Conservation (phyloP, 2,329 filamentous ascomycete genomes). For the Capronia epimyces region DNA sequence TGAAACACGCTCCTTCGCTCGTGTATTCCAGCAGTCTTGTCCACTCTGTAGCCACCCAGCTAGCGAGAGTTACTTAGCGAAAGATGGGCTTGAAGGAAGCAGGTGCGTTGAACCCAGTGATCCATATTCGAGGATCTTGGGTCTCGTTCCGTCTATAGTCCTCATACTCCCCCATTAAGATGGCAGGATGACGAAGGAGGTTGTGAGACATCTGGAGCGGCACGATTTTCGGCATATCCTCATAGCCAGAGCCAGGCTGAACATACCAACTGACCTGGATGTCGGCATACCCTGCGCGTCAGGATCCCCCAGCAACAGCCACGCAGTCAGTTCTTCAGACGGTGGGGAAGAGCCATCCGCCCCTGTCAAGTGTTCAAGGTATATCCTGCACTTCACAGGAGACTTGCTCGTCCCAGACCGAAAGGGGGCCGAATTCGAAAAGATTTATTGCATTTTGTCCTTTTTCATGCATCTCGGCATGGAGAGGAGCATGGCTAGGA, state of each 20-base stretch:
- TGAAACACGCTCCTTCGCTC: not conserved
- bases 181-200: not conserved
- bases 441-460: no score
- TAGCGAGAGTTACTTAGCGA: constrained; percentile 1
- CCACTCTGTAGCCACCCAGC: not conserved
- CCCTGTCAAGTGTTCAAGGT: not conserved
- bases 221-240: not conserved
- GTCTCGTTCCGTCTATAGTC: no score
- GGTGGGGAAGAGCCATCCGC: not conserved
- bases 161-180: no score
- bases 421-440: not conserved
- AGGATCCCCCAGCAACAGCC: not conserved
- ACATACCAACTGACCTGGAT: not conserved
- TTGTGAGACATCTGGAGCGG: not conserved
- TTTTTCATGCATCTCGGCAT: no score
- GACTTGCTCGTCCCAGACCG: not conserved
- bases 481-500: no score
- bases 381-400: not conserved
- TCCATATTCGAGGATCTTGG: no score
- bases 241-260: not conserved
- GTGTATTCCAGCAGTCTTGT: not conserved
- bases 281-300: not conserved
- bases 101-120: not conserved
- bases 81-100: not conserved
- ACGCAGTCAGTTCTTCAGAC: not conserved